Base-by-base conservation (phyloP, 495 filamentous ascomycete genomes). In the Annulohypoxylon stygium region DNA sequence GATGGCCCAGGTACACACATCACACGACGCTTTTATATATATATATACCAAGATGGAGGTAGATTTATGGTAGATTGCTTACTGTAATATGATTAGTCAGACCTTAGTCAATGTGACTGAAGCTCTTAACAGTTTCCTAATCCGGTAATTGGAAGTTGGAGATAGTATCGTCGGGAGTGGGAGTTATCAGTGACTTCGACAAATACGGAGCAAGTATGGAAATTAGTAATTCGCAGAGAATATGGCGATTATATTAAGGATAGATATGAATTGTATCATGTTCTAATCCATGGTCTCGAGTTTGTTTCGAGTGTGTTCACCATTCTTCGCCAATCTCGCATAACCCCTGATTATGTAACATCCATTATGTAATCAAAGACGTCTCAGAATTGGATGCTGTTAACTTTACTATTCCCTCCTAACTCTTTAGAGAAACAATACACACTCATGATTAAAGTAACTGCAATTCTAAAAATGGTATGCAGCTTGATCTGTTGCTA, bases 21-120 rank as follows among this genome's bases (percentile, higher is more conserved):
- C 5, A 26, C 11, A 14, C 50, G 36, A 39, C n/a, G 55, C n/a
- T 57, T 57, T 57, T 23, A 53, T 60, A n/a, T 45, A 37, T 72
- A 67, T 50, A 43, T 48, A 67, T 63, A 63, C 57, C 57, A 59
- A 53, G 57, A 67, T 36, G 53, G 48, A 53, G 48, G 20, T 47
- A 65, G 61, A 26, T 54, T 23, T 39, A 16, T 61, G 58, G 63
- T 43, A 74, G 61, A 74, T 51, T 74, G 71, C 71, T 74, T 69
- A 74, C 67, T 74, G 67, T 70, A 74, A 57, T 70, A 63, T 63
- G 58, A 58, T 50, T 65, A 61, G 50, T 43, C 16, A 30, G 23
- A 5, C 18, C 18, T 4, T 5, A 20, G 14, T 45, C 18, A 55
- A 60, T 70, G 26, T 50, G 12, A 58, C 45, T 53, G 45, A 30